Evolutionary conservation across 257 asterid species (phyloP).

Genomic region (Rauvolfia tetraphylla): DNA sequence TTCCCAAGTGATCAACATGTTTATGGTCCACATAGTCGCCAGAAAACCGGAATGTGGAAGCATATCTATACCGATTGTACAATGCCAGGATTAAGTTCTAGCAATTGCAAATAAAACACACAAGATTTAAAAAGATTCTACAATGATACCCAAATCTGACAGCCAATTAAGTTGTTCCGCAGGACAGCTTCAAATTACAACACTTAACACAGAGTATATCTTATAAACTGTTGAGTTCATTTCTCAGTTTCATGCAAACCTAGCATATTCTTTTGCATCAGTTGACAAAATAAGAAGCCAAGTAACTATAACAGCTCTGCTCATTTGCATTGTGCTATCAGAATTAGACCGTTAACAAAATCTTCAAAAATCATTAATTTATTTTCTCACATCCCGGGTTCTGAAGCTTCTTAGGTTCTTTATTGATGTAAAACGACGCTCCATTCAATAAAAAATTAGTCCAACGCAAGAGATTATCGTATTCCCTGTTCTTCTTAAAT

Average conservation of each 20-base stretch:
- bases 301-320: not conserved
- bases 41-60: conserved; percentile 73
- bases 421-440: too few species aligned
- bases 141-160: not conserved
- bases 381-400: not conserved
- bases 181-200: not conserved
- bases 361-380: not conserved
- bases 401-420: not conserved
- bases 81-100: not conserved
- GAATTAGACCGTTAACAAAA: not conserved
- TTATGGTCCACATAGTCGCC: conserved; percentile 58
- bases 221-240: not conserved
- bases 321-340: not conserved
- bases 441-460: too few species aligned
- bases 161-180: not conserved
- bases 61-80: conserved; percentile 38
- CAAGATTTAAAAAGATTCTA: not conserved
- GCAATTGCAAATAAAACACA: not conserved
- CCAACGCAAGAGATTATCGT: too few species aligned
- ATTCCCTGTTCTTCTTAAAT: too few species aligned
- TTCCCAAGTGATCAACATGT: conserved; percentile 49
- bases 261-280: not conserved
- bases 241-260: not conserved
- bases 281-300: not conserved
- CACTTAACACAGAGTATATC: not conserved